These are phyloP conservation scores for Aethionema arabicum DNA, from an alignment of 345 rosid genomes.

Conservation along the genomic window DNA sequence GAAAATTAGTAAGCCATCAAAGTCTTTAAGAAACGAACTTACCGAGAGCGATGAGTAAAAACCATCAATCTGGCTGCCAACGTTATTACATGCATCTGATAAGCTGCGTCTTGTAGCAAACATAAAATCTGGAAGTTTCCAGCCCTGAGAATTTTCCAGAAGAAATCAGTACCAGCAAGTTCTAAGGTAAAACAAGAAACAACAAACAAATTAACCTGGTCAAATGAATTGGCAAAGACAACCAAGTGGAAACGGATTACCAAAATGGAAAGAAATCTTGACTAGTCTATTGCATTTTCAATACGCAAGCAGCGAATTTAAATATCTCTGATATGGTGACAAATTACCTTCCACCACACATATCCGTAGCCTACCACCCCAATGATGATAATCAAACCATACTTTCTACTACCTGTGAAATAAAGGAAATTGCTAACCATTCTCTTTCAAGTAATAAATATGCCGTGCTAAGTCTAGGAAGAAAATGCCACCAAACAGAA, in stretches of 20 bases:
- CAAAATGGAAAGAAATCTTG: not conserved
- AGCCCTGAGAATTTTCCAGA: slow-evolving; percentile 57
- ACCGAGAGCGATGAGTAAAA: slow-evolving; percentile 74
- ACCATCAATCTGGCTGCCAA: slow-evolving; percentile 74
- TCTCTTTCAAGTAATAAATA: no score
- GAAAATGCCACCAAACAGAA: no score
- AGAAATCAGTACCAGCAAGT: not conserved
- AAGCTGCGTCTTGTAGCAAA: slow-evolving; percentile 89
- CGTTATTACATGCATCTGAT: slow-evolving; percentile 73
- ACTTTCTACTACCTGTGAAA: slow-evolving; percentile 15
- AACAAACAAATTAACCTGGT: not conserved
- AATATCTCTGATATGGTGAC: not conserved
- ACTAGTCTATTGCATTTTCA: not conserved
- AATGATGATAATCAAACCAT: slow-evolving; percentile 1
- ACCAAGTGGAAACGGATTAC: not conserved
- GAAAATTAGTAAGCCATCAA: not conserved
- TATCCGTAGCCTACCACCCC: slow-evolving; percentile 10
- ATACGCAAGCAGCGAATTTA: not conserved
- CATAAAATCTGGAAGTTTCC: slow-evolving; percentile 93
- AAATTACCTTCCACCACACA: slow-evolving; percentile 11
- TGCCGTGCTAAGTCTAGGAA: no score
- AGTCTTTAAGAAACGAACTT: slow-evolving; percentile 29
- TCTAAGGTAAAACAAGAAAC: not conserved
- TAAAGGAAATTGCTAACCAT: not conserved
- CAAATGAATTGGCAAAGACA: slow-evolving; percentile 9